Percentiles rank a stretch among this genome's conserved stretches.
Evolutionary conservation across 352 stramenopile species (phyloP).

Genomic region (Globisporangium yorkense): DNA sequence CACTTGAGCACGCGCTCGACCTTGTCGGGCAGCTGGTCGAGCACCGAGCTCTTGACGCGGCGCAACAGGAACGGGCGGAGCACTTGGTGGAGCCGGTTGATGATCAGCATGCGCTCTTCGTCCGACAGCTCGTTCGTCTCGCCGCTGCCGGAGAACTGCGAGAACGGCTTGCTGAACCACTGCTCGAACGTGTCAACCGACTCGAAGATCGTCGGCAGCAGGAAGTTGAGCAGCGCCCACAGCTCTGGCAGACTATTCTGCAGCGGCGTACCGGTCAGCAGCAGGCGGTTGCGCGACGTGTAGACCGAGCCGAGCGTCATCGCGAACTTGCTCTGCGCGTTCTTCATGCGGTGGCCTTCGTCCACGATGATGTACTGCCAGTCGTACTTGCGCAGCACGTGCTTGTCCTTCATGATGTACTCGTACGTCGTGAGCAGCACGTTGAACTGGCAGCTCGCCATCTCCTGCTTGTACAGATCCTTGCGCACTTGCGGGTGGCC

Average conservation of each 20-base stretch:
- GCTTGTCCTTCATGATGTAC: slow-evolving; percentile 89
- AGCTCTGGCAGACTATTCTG: slow-evolving; percentile 96
- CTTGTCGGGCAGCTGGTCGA: slow-evolving; percentile 84
- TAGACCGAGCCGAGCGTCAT: slow-evolving; percentile 83
- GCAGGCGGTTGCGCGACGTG: slow-evolving; percentile 83
- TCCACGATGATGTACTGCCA: slow-evolving; percentile 95
- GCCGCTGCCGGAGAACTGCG: slow-evolving; percentile 68
- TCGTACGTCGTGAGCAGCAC: slow-evolving; percentile 94
- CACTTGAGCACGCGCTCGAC: slow-evolving; percentile 86
- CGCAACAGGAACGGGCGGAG: slow-evolving; percentile 80
- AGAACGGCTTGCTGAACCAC: slow-evolving; percentile 87
- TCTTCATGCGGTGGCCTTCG: slow-evolving; percentile 93
- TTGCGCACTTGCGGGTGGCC: slow-evolving; percentile 74
- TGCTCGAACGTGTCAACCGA: slow-evolving; percentile 88
- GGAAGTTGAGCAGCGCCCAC: slow-evolving; percentile 90
- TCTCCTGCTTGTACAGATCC: slow-evolving; percentile 74
- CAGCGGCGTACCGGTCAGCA: slow-evolving; percentile 98
- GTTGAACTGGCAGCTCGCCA: slow-evolving; percentile 88
- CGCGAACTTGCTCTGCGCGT: slow-evolving; percentile 87
- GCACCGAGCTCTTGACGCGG: slow-evolving; percentile 81
- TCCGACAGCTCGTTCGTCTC: slow-evolving; percentile 82
- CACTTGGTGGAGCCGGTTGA: slow-evolving; percentile 83
- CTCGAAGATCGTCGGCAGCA: slow-evolving; percentile 90
- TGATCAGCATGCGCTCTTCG: slow-evolving; percentile 88
- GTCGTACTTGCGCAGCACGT: slow-evolving; percentile 83